Percentiles rank a stretch among this genome's conserved stretches.
Conservation (phyloP, 495 filamentous ascomycete genomes). For the Ramalina intermedia region DNA sequence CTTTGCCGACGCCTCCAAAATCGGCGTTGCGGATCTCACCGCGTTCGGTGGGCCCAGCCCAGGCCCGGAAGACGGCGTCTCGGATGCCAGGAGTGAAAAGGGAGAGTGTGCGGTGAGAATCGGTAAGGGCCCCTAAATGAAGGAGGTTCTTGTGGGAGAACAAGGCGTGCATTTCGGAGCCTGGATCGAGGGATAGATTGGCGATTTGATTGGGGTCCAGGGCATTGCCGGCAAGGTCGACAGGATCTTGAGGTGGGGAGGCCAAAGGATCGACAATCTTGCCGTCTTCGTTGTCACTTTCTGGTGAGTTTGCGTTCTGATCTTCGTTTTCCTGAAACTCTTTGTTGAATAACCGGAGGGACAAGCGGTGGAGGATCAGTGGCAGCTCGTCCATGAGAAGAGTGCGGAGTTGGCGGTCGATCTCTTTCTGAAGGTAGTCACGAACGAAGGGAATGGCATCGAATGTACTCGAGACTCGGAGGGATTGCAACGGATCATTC, state of each 20-base stretch:
- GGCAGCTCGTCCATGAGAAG: slow-evolving; percentile 96
- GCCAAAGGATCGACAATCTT: slow-evolving; percentile 61
- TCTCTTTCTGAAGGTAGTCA: slow-evolving; percentile 91
- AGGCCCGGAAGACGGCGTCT: slow-evolving; percentile 80
- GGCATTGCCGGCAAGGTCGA: slow-evolving; percentile 61
- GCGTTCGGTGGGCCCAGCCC: slow-evolving; percentile 68
- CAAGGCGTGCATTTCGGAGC: slow-evolving; percentile 61
- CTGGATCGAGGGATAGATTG: slow-evolving; percentile 58
- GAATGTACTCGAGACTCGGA: slow-evolving; percentile 97
- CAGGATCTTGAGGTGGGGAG: slow-evolving; percentile 62
- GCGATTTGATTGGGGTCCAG: slow-evolving; percentile 60
- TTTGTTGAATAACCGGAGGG: slow-evolving; percentile 75
- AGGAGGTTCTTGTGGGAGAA: slow-evolving; percentile 87
- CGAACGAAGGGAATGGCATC: slow-evolving; percentile 97
- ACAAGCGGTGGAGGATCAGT: slow-evolving; percentile 87
- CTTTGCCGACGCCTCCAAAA: slow-evolving; percentile 14
- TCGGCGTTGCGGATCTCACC: slow-evolving; percentile 38
- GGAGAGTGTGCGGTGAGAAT: slow-evolving; percentile 76
- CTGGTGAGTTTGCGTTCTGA: slow-evolving; percentile 21
- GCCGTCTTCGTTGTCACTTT: slow-evolving; percentile 21
- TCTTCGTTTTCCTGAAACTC: slow-evolving; percentile 60
- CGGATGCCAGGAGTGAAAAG: slow-evolving; percentile 71
- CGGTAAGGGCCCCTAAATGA: slow-evolving; percentile 56
- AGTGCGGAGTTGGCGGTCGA: slow-evolving; percentile 82
- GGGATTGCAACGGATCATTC: slow-evolving; percentile 92